Base-by-base conservation (phyloP, 1,284 basidiomycete species). In the Sporisorium reilianum region DNA sequence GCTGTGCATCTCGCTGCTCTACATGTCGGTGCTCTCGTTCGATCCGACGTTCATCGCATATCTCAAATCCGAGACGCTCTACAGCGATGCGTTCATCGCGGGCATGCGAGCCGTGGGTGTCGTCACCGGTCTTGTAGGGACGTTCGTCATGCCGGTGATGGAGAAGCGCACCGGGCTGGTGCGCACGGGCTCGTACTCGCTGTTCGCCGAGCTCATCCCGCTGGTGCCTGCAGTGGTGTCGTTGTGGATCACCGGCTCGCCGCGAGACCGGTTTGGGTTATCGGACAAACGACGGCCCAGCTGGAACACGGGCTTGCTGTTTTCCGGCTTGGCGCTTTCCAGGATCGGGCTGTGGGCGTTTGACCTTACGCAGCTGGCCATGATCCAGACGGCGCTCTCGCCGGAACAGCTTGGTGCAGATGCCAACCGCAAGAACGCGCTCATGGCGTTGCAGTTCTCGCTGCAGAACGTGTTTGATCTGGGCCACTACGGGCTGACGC, bases 271-370 rank as follows among this genome's bases (percentile, higher is more conserved):
- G 12, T 58, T 71, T 30, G 77, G 77, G 11, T 38, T 70, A 12
- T 64, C 56, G 4, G 40, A 60, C 51, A 70, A 63, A 32, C 48
- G 49, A 9, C 70, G 77, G 0, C 77, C 76, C 0, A 57, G 58
- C 28, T 81, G 75, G 78, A 81, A 79, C 41, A 74, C 74, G 0
- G 73, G 60, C 0, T 18, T 80, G 30, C 64, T 81, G 16, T 72
- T 72, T 53, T 52, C 67, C 84, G 88, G 88, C 4, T 86, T 89
- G 84, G 87, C 88, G 14, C 71, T 88, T 2, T 88, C 87, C 0
- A 82, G 88, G 8, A 86, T 88, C 30, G 88, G 88, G 0, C 82
- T 89, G 0, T 89, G 88, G 88, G 85, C 86, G 0, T 89, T 89
- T 70, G 88, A 89, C 66, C 85, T 89, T 10, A 85, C 86, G 25